Evolutionary conservation across 2,329 filamentous ascomycete species (phyloP), one percentile per base, ranked within the genome.

Genomic region (Cyphellophora europaea): DNA sequence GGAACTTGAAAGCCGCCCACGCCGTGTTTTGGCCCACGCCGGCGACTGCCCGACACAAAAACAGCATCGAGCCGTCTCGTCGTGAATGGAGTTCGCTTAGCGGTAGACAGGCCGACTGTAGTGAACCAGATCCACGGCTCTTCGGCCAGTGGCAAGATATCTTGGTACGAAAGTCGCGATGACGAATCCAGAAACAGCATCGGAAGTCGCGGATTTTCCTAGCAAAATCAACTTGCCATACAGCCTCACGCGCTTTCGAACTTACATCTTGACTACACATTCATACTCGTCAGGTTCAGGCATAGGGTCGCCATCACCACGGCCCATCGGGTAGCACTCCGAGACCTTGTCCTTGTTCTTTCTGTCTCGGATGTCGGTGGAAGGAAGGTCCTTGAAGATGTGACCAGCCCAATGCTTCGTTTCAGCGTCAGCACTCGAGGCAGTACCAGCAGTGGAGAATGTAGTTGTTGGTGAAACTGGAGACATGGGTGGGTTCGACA

Each of bases 1-100:
- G 56, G 50, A 77, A 77, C 19, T 68, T 66, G 10, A 77, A 53
- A 33, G 61, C 63, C 2, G 69, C 63, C 72, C 72, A 77, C 5
- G 71, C 47, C 5, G 39, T 42, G 25, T 38, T 41, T 16, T 21
- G 16, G 8, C 37, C 12, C 12, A 33, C 35, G 6, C 15, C 27
- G 11, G 41, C 28, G 12, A 42, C 53, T 18, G 54, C 53, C 29
- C 55, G 52, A 36, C 59, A 65, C 10, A 66, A 40, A 21, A 58
- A 55, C 12, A 66, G 52, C 17, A 53, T 57, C 11, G 60, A 54
- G 2, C 54, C 59, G 4, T 51, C 40, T 21, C 62, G 56, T 19
- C 52, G 39, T 17, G 63, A 42, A 28, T 61, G 55, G 6, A 66
- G 45, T 33, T 65, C 55, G 8, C 67, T 71, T 8, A 77, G 50